Evolutionary conservation across 192 early-diverging fungal species (phyloP).

Genomic region (Thamnidium elegans): DNA sequence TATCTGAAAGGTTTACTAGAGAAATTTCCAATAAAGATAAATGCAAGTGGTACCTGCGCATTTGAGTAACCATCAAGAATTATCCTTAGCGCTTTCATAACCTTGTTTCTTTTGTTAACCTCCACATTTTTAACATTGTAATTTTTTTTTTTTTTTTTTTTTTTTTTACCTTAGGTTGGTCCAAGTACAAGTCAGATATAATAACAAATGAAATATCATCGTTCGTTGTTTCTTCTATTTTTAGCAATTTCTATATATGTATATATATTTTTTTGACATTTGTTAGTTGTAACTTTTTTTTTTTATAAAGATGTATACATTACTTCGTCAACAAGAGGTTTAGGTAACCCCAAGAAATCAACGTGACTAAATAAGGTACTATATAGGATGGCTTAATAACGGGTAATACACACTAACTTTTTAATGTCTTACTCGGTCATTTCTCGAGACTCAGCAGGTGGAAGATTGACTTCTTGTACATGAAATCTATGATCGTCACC

Average conservation of each 20-base stretch:
- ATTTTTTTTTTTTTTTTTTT: neutral
- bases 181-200: constrained; percentile 85
- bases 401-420: neutral
- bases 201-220: constrained; percentile 70
- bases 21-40: constrained; percentile 89
- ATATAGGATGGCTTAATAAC: neutral
- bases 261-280: neutral
- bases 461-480: constrained; percentile 72
- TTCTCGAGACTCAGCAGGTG: constrained; percentile 63
- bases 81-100: constrained; percentile 64
- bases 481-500: constrained; percentile 66
- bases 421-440: constrained; percentile 38
- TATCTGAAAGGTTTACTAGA: constrained; percentile 68
- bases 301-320: neutral
- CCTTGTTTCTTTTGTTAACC: constrained; percentile 36
- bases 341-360: constrained; percentile 57
- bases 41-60: constrained; percentile 69
- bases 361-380: constrained; percentile 50
- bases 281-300: neutral
- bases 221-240: constrained; percentile 35
- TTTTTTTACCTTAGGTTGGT: constrained; percentile 65
- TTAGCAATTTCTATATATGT: constrained; percentile 29
- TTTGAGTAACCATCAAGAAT: constrained; percentile 75
- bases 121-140: neutral
- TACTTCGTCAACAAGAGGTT: constrained; percentile 51